Evolutionary conservation across 2,329 filamentous ascomycete genomes (phyloP), one percentile per base, ranked within the genome.

Genomic region (Pestalotiopsis fici): DNA sequence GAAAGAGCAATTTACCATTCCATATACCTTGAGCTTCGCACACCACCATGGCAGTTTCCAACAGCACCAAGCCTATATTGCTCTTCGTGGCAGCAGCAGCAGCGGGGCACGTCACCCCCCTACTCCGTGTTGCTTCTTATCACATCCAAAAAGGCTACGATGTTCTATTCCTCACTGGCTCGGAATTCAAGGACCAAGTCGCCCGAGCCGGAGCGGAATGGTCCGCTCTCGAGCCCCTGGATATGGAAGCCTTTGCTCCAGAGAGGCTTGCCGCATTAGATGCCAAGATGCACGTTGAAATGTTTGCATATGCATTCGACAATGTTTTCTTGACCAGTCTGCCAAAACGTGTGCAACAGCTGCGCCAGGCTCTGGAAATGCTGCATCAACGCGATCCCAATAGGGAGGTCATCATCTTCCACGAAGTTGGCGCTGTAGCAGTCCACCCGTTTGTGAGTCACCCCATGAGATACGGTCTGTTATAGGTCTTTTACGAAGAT

Each of bases 401-500:
- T 3, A 75, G 79, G 9, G 74, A 82, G 31, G 75, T 86, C 27
- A 68, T 86, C 18, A 73, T 84, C 15, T 62, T 86, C 13, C 76
- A 76, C 43, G 84, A 87, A 69, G 73, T 75, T 2, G 72, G 77
- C 2, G 81, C 78, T 56, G 74, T 78, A 64, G 83, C 82, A 0
- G 69, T 76, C 12, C 69, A 78, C 0, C 82, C 84, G 0, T 77
- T 83, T 61, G 69, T 72, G 1, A 63, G 60, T 63, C n/a, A 63
- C 11, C 9, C 13, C 21, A 21, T 35, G 39, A 18, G n/a, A 54
- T 18, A 15, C 11, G 35, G 11, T 47, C 31, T 37, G 3, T 12
- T 37, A 12, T 9, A 11, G 5, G 11, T 60, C 1, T 31, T 12
- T 5, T 3, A n/a, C 31, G 5, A 12, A 60, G 15, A 63, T 21